Percentiles rank a stretch among this genome's conserved stretches.
Conservation (phyloP, 257 asterid species). For the Pogostemon cablin region DNA sequence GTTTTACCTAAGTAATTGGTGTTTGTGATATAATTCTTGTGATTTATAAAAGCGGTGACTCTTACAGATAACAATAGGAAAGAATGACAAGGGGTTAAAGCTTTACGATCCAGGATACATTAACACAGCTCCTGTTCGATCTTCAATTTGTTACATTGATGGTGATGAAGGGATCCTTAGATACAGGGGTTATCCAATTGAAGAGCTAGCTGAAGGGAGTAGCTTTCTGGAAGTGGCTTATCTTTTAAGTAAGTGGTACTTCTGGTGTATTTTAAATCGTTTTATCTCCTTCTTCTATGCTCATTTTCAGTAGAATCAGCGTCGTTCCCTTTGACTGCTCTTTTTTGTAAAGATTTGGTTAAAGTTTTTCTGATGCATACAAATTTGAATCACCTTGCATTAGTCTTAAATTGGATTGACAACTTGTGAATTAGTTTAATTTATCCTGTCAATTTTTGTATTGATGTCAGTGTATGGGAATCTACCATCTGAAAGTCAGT, state of each 20-base stretch:
- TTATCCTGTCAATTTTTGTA: background rate
- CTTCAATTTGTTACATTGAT: conserved; percentile 89
- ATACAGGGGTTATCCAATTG: conserved; percentile 95
- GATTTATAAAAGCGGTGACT: conserved; percentile 32
- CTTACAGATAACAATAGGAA: conserved; percentile 68
- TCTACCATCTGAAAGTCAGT: conserved; percentile 82
- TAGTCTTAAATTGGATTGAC: conserved; percentile 3
- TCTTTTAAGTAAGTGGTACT: conserved; percentile 73
- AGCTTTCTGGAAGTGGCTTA: conserved; percentile 92
- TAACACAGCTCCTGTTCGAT: conserved; percentile 95
- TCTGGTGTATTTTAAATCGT: conserved; percentile 15
- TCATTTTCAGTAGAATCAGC: conserved; percentile 5
- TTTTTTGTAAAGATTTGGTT: background rate
- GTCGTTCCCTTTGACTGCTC: background rate
- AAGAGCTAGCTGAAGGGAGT: conserved; percentile 94
- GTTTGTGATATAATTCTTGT: conserved; percentile 20
- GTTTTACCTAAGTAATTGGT: background rate
- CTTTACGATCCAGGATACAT: conserved; percentile 98
- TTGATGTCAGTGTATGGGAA: conserved; percentile 80
- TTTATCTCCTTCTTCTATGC: background rate
- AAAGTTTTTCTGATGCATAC: background rate
- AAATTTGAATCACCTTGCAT: background rate
- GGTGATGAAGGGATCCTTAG: conserved; percentile 98
- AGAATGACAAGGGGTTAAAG: conserved; percentile 91
- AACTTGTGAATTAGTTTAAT: conserved; percentile 1